Base-by-base conservation (phyloP, 1,139 yeast species). In the Debaryomyces robertsiae region DNA sequence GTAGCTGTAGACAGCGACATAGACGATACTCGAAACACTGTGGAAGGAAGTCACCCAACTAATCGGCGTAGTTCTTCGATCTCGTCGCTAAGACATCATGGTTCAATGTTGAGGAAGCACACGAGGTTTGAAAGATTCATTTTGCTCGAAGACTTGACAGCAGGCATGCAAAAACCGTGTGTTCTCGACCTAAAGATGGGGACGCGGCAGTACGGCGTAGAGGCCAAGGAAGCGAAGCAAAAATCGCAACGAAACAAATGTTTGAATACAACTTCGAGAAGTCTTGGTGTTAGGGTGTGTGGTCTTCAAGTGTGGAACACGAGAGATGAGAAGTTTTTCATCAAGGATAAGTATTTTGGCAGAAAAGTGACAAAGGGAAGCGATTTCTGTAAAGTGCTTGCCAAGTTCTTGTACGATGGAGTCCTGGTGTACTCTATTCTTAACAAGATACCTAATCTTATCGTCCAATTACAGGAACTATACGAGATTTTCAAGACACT, bases 141-240 rank as follows among this genome's bases (percentile, higher is more conserved):
- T 29, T 66, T 94, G n/a, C 69, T 91, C 40, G 98, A 94, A 57
- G 99, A 94, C 63, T 67, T 94, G 41, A 91, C 98, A 0, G 77
- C 83, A 39, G 88, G 89, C 25, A 80, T 93, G 83, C 69, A 65
- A 25, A 77, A 77, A 46, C 98, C 98, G 0, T 90, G 97, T 59
- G 98, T 93, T 1, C 69, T 94, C 44, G 99, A 94, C 63, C 73
- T 94, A 50, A 94, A 94, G 60, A 93, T 94, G 98, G 99, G 99
- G 1, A 91, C 99, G 0, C 75, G 99, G 41, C 99, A 94, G 62
- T 93, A 93, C 54, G 98, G 99, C n/a, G 84, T 91, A 11, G 96
- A 89, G 51, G 98, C 98, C 0, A 73, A 75, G 7, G 62, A 66
- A 10, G 69, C 80, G 41, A 94, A 94, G 63, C 88, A 84, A 57